Base-by-base conservation (phyloP, 2,329 filamentous ascomycete genomes). In the Triangularia setosa region DNA sequence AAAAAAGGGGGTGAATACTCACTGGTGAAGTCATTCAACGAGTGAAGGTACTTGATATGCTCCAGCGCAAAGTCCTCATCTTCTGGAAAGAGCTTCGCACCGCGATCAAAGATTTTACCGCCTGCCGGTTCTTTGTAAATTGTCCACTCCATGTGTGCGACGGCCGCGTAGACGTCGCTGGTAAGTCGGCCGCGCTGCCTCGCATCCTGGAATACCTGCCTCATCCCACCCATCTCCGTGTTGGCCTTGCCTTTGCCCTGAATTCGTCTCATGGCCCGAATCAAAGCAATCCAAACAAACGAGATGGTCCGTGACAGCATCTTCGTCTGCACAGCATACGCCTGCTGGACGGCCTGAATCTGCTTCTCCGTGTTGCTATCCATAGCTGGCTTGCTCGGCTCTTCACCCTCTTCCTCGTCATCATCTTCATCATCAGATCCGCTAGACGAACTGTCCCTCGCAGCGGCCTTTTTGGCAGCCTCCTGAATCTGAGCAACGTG, bases 61-160 rank as follows among this genome's bases (percentile, higher is more conserved):
- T 98, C 93, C 60, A 99, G 84, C 68, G 96, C 92, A 77, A 98
- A 98, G 64, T 88, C 84, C 75, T 97, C 93, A 72, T 98, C 94
- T 58, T 96, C 92, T 0, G 94, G 94, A 73, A 98, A 99, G 12
- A 99, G 82, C 73, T 92, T 95, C 68, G 94, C 88, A 21, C 95
- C 95, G 55, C 94, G 90, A 75, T 99, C 95, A 70, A 98, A 96
- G 65, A 99, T 98, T 79, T 95, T 97, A 53, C 90, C 91, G 1
- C 93, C 94, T 0, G 95, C 92, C 0, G 89, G 86, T 72, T 98
- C 95, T 73, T 96, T 95, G 77, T 99, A 99, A 70, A 96, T 96
- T 71, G 96, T 89, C 74, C 95, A 94, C 76, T 99, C 95, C 73
- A 99, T 91, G 65, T 96, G 83, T 16, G 96, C 95, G 70, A 92